Conservation (phyloP, 1,139 yeast genomes). For the Zygoascus sp. region DNA sequence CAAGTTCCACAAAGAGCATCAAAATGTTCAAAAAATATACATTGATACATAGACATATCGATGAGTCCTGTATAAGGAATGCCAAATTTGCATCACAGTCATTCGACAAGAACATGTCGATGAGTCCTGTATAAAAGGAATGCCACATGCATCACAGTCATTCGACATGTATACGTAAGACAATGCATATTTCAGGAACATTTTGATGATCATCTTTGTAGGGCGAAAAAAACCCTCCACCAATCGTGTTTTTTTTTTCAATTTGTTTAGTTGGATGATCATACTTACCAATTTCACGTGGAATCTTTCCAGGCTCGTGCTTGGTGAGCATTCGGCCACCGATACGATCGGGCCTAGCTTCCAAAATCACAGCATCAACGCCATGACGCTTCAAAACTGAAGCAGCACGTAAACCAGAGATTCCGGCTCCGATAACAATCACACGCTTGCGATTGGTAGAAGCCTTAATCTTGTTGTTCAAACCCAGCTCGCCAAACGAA, state of each 20-base stretch:
- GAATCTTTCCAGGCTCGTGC: slow-evolving; percentile 28
- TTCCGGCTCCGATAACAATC: slow-evolving; percentile 71
- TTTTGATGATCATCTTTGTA: slow-evolving; percentile 6
- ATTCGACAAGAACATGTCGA: slow-evolving; percentile 6
- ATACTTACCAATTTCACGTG: slow-evolving; percentile 22
- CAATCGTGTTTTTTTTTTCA: no score
- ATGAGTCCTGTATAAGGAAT: slow-evolving; percentile 8
- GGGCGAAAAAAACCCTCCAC: neutral
- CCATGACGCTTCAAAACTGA: slow-evolving; percentile 44
- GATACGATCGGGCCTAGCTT: slow-evolving; percentile 47
- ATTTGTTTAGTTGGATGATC: no score
- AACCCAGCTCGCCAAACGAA: slow-evolving; percentile 16
- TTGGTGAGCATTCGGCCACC: slow-evolving; percentile 54
- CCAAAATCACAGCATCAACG: slow-evolving; percentile 45
- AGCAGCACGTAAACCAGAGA: slow-evolving; percentile 72
- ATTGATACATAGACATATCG: slow-evolving; percentile 10
- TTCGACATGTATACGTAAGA: slow-evolving; percentile 9
- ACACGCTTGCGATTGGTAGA: slow-evolving; percentile 25
- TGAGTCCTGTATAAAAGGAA: slow-evolving; percentile 8
- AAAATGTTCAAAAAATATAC: slow-evolving; percentile 12
- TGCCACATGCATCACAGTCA: slow-evolving; percentile 2
- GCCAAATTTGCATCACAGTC: slow-evolving; percentile 8
- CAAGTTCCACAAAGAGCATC: slow-evolving; percentile 7
- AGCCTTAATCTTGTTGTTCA: slow-evolving; percentile 1
- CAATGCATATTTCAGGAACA: slow-evolving; percentile 12